These are phyloP conservation scores for Tetracladium maxilliforme DNA, from an alignment of 2,329 filamentous ascomycete species.

Conservation along the genomic window DNA sequence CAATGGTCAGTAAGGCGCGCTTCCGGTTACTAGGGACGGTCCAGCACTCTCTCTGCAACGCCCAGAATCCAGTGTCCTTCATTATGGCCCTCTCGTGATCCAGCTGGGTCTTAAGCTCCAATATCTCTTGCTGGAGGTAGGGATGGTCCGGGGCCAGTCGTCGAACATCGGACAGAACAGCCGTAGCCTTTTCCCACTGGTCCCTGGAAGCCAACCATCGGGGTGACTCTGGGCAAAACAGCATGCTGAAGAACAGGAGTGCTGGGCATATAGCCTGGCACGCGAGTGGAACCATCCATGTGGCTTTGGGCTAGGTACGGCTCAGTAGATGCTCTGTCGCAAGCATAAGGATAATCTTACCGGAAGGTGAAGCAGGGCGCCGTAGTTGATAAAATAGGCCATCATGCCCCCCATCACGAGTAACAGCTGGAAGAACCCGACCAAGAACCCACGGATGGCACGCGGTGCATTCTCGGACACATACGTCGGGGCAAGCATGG, in stretches of 20 bases:
- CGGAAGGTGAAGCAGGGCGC: slow-evolving; percentile 27
- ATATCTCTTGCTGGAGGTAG: slow-evolving; percentile 42
- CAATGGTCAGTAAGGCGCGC: slow-evolving; percentile 49
- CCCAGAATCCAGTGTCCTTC: slow-evolving; percentile 20
- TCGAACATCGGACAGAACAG: slow-evolving; percentile 37
- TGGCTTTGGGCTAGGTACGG: slow-evolving; percentile 27
- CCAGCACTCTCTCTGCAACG: slow-evolving; percentile 1
- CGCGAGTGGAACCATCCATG: slow-evolving; percentile 46
- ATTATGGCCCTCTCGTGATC: slow-evolving; percentile 43
- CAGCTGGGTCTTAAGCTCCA: slow-evolving; percentile 46
- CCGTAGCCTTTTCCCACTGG: slow-evolving; percentile 45
- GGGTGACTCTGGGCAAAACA: slow-evolving; percentile 48
- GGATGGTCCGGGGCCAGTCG: slow-evolving; percentile 33
- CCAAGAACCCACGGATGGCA: slow-evolving; percentile 33
- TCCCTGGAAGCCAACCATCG: slow-evolving; percentile 50
- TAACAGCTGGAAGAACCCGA: slow-evolving; percentile 34
- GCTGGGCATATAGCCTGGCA: slow-evolving; percentile 51
- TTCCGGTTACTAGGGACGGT: slow-evolving; percentile 42
- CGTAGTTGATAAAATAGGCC: slow-evolving; percentile 38
- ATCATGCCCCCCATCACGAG: slow-evolving; percentile 24
- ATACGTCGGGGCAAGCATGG: slow-evolving; percentile 38
- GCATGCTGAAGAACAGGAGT: slow-evolving; percentile 42
- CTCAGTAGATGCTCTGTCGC: too few species aligned
- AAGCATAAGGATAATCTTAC: too few species aligned
- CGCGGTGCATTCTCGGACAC: slow-evolving; percentile 33